phyloP scores from a whole-genome alignment of 768 basidiomycete species.

The Boletus rubescentipes region DNA sequence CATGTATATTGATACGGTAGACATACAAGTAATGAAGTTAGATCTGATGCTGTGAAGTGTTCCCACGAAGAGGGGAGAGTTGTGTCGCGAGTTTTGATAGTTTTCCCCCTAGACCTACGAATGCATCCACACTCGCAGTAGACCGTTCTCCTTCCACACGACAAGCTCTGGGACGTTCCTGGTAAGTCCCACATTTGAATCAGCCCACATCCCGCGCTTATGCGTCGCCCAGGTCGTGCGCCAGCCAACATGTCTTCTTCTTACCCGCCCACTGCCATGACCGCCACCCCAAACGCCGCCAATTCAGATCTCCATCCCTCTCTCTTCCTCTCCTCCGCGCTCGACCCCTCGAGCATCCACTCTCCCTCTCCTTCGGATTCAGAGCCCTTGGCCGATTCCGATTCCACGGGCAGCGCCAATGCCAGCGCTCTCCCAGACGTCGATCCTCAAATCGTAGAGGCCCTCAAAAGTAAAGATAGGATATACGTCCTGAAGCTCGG shows the following conservation, averaged over 20 bases:
- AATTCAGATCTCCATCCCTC: conserved; percentile 14
- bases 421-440: conserved; percentile 43
- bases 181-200: background rate
- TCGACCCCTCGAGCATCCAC: conserved; percentile 11
- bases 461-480: conserved; percentile 84
- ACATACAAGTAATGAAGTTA: background rate
- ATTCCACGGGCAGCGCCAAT: conserved; percentile 26
- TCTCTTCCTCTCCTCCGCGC: conserved; percentile 8
- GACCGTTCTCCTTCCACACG: conserved; percentile 15
- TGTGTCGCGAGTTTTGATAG: conserved; percentile 1
- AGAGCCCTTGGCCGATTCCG: conserved; percentile 31
- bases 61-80: conserved; percentile 26
- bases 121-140: conserved; percentile 28
- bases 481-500: conserved; percentile 88
- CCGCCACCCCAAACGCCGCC: conserved; percentile 10
- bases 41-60: background rate
- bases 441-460: conserved; percentile 81
- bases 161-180: conserved; percentile 3
- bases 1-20: conserved; percentile 3
- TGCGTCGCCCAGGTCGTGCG: conserved; percentile 6
- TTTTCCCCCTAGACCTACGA: conserved; percentile 33
- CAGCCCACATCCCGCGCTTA: conserved; percentile 5
- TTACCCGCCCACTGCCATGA: conserved; percentile 7
- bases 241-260: conserved; percentile 13
- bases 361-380: conserved; percentile 24